Base-by-base conservation (phyloP, 257 asterid species). In the Rubia yunnanensis region DNA sequence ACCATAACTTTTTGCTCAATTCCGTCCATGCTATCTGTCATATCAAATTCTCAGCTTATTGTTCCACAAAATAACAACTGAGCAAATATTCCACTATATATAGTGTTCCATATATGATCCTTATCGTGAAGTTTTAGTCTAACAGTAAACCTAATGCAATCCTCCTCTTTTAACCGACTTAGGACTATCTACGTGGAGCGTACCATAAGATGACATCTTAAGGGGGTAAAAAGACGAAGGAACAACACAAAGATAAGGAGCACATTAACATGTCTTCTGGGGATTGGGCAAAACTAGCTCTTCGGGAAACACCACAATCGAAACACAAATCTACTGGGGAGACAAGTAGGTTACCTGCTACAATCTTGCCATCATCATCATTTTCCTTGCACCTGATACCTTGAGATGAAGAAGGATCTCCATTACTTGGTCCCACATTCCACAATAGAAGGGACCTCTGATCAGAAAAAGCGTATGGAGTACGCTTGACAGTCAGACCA, bases 401-500 rank as follows among this genome's bases (percentile, higher is more conserved):
- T 66, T 52, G 58, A 54, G 83, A 73, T 27, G 76, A 78, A 26
- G 79, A 50, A 34, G 54, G 62, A 64, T 70, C 55, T 56, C 64
- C 67, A 50, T 50, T 52, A 59, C 60, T 68, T 7, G 75, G 76
- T 38, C 76, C 78, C 65, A 78, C 79, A 39, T 78, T 78, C 86
- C 85, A 78, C 23, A 63, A 56, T 63, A 66, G 67, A 63, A 79
- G 63, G 41, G 85, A 72, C 58, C 63, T 84, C 52, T 69, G 76
- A 60, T 73, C 75, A 22, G 77, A 60, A 14, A 69, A 57, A 68
- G 72, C 58, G 55, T 69, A 46, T 66, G 71, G 81, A 28, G 88
- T 76, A 59, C 88, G 74, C 77, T 82, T 83, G 34, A 86, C 79
- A 52, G 84, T 79, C 81, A 80, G 70, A 73, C 95, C 96, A 13